Base-by-base conservation (phyloP, 2,329 filamentous ascomycete genomes). In the Mycogone perniciosa region DNA sequence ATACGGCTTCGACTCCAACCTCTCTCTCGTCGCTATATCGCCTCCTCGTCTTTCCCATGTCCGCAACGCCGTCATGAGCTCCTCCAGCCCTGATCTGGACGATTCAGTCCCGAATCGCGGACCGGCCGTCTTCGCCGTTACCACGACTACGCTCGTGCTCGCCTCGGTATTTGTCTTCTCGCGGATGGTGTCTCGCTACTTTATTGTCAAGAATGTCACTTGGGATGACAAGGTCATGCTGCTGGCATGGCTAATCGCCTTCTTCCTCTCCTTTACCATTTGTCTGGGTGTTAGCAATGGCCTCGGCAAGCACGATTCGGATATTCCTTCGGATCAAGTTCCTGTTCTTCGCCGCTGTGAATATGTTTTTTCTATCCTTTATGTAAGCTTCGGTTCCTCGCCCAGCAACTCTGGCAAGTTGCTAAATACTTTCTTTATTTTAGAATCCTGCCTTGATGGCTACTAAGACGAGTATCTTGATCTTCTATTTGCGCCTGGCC, bases 401-500 rank as follows among this genome's bases (percentile, higher is more conserved):
- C 11, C n/a, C 31, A 30, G 27, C 2, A 29, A 9, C 11, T 9
- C 9, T 40, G 10, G 7, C 6, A 30, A 34, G 7, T 5, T 30
- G 7, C 8, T 38, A 26, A 20, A 43, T 44, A 13, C 45, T 60
- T 44, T 60, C 49, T 29, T 26, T 2, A 20, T 5, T 7, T 34
- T n/a, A 91, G 84, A 95, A 96, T 63, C 90, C 90, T 9, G 86
- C 88, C 4, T 75, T 96, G 50, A 95, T 95, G 88, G 84, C 86
- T 3, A 89, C 89, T 46, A 96, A 96, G 70, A 90, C 88, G 0
- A 95, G 89, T n/a, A 88, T 96, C 60, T 76, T 96, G 52, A 77
- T 93, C 48, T 96, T 96, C 68, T 96, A 95, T 69, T 76, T 96
- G 45, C 85, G 86, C 38, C 76, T 96, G 44, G 88, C 89, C 29